Evolutionary conservation across 768 basidiomycete species (phyloP).

Genomic region (Chiua virens): DNA sequence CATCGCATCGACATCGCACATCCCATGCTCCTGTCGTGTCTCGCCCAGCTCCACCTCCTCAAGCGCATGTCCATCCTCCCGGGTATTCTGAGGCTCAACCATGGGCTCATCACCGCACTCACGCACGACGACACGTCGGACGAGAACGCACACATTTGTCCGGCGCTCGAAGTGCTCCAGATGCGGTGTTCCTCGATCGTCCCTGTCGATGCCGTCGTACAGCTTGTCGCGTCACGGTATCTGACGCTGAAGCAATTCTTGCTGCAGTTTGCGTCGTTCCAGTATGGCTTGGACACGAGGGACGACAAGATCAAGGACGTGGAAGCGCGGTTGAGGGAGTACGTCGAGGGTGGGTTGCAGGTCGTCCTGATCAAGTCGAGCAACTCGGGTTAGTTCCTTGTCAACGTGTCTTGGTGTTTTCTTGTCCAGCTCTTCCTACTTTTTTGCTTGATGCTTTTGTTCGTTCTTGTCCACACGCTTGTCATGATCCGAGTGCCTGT

Average conservation of each 20-base stretch:
- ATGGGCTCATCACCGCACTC: slow-evolving; percentile 29
- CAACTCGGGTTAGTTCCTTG: slow-evolving; percentile 4
- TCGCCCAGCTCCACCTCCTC: slow-evolving; percentile 17
- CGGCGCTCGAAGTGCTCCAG: slow-evolving; percentile 22
- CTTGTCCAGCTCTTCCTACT: no score
- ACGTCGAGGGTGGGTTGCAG: slow-evolving; percentile 25
- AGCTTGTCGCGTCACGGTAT: slow-evolving; percentile 27
- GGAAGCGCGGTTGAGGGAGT: slow-evolving; percentile 6
- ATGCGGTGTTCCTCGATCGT: slow-evolving; percentile 26
- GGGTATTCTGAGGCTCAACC: slow-evolving; percentile 32
- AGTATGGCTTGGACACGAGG: slow-evolving; percentile 29
- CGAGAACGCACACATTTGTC: slow-evolving; percentile 15
- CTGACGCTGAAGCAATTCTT: slow-evolving; percentile 15
- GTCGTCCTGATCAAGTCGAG: slow-evolving; percentile 25
- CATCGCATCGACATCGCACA: slow-evolving; percentile 25
- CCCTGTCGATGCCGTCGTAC: slow-evolving; percentile 19
- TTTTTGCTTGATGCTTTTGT: no score
- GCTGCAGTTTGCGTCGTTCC: slow-evolving; percentile 28
- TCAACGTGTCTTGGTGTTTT: neutral
- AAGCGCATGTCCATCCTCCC: slow-evolving; percentile 23
- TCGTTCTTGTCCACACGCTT: no score
- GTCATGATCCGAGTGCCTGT: no score
- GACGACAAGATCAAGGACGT: slow-evolving; percentile 27
- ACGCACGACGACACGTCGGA: neutral
- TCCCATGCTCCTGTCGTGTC: slow-evolving; percentile 16